Percentiles rank a stretch among this genome's conserved stretches.
Evolutionary conservation across 2,329 filamentous ascomycete genomes (phyloP).

Genomic region (Diplodia intermedia): DNA sequence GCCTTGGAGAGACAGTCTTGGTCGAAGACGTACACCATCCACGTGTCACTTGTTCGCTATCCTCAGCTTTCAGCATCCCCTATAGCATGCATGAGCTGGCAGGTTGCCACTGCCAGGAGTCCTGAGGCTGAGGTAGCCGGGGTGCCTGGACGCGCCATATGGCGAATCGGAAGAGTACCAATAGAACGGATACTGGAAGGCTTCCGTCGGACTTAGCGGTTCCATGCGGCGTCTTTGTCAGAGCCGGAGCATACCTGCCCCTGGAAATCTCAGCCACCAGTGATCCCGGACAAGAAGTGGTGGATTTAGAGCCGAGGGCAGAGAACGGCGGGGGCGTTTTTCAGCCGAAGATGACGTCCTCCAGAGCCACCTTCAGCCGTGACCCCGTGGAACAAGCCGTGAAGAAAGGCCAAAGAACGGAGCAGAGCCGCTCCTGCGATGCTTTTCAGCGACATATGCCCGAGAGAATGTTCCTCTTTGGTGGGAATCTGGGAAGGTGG

Average conservation of each 20-base stretch:
- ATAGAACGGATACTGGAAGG: background rate
- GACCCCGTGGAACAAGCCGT: background rate
- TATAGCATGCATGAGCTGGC: constrained; percentile 13
- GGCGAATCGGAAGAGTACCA: background rate
- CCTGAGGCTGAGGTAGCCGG: background rate
- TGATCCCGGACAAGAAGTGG: constrained; percentile 13
- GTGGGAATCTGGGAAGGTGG: background rate
- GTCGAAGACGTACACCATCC: constrained; percentile 16
- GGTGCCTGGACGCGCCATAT: background rate
- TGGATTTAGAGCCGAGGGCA: background rate
- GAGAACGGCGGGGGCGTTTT: background rate
- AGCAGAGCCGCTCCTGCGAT: background rate
- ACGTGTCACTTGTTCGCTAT: constrained; percentile 3
- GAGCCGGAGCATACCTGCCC: background rate
- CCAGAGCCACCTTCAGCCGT: background rate
- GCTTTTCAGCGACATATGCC: background rate
- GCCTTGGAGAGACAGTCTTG: constrained; percentile 9
- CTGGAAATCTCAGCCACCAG: background rate
- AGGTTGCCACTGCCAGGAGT: background rate
- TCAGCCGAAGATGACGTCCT: background rate
- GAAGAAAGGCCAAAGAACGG: background rate
- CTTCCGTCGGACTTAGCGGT: background rate
- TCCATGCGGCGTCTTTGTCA: background rate
- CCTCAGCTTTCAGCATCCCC: constrained; percentile 16
- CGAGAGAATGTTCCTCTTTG: background rate